Evolutionary conservation across 2,329 filamentous ascomycete genomes (phyloP).

Genomic region (Aspergillus niger): DNA sequence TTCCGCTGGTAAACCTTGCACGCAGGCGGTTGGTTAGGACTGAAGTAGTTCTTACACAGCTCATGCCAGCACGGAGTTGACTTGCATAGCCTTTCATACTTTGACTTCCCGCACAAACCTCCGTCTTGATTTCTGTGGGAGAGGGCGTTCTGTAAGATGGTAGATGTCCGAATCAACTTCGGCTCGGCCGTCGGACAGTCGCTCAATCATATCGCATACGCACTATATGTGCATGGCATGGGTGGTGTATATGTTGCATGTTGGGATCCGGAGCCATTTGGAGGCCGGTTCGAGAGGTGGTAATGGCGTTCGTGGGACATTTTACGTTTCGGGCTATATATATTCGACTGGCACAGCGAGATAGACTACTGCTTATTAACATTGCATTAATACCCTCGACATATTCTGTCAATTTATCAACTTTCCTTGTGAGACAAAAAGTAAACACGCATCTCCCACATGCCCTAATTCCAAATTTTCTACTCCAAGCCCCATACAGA

Average conservation of each 20-base stretch:
- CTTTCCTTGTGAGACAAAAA: background rate
- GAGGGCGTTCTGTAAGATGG: background rate
- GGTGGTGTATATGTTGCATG: slow-evolving; percentile 1
- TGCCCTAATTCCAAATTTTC: background rate
- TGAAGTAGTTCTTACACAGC: background rate
- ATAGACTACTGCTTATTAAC: background rate
- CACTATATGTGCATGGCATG: background rate
- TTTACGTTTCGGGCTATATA: background rate
- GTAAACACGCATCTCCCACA: background rate
- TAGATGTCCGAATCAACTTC: background rate
- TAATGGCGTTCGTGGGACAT: background rate
- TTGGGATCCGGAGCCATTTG: background rate
- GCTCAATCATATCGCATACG: background rate
- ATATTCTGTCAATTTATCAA: background rate
- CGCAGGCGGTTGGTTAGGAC: background rate
- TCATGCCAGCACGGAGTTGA: background rate
- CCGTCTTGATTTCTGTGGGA: no score
- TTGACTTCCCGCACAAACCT: no score
- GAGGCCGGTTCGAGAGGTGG: background rate
- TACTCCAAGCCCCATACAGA: background rate
- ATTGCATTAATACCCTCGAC: background rate
- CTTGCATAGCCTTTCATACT: background rate
- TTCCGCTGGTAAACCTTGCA: background rate
- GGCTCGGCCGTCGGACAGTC: background rate
- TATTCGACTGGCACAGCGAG: background rate